Evolutionary conservation across 2,329 filamentous ascomycete genomes (phyloP), one percentile per base, ranked within the genome.

Genomic region (Nothopassalora personata): DNA sequence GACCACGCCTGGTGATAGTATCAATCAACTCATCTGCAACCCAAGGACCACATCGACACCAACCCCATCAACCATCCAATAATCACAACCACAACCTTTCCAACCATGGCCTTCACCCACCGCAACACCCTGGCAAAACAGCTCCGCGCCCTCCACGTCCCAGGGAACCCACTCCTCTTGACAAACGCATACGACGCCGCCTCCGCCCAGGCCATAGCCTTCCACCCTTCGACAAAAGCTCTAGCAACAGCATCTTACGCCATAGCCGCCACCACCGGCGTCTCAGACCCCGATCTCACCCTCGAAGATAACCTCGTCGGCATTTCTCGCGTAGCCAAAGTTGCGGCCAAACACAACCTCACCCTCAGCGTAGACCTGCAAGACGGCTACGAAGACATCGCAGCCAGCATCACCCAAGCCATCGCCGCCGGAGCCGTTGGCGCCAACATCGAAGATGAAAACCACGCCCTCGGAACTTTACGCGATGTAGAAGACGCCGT

Each of bases 341-440:
- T 80, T 4, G 76, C 77, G 11, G 67, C 67, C 10, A 65, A 72
- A 11, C 71, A 74, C 39, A 71, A 74, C 5, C 72, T 81, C 1
- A 81, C 83, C 0, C 68, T 87, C 0, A 82, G 80, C 0, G 81
- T 80, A 5, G 84, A 87, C 65, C 68, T 86, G 2, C 83, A 86
- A 68, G 84, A 87, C 64, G 84, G 83, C 0, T 87, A 85, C 61
- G 80, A 79, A 1, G 70, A 76, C 19, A 74, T 83, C 1, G 76
- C 73, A 5, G 74, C 78, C 4, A 79, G 75, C 0, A 73, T 85
- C 2, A 68, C 70, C 5, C 67, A 67, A 1, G 73, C 80, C 0
- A 77, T 86, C n/a, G 68, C 74, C 3, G 59, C 79, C 0, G 84
- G 83, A 0, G 83, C 76, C 0, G 80, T 81, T 1, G 83, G 84